Evolutionary conservation across 192 early-diverging fungal species (phyloP).

Genomic region (Pilobolus umbonatus): DNA sequence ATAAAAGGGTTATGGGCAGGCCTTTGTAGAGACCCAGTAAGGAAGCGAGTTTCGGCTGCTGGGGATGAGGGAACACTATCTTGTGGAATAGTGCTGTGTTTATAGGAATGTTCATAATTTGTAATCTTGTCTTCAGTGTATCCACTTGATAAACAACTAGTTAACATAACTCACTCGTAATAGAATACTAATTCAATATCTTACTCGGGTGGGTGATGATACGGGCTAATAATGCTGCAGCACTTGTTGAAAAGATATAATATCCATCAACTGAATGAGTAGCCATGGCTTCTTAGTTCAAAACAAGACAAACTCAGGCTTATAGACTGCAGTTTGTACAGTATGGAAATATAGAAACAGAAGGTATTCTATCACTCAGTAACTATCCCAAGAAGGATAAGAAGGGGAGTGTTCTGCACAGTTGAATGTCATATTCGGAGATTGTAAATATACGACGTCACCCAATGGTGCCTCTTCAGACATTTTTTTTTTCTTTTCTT

Average conservation of each 20-base stretch:
- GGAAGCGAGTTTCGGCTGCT: slow-evolving; percentile 25
- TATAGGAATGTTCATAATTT: slow-evolving; percentile 35
- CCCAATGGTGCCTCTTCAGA: too few relatives aligned
- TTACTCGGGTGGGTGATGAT: slow-evolving; percentile 61
- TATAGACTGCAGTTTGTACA: too few relatives aligned
- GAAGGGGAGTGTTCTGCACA: too few relatives aligned
- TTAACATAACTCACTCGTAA: neutral
- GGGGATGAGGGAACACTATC: slow-evolving; percentile 9
- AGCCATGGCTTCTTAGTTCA: too few relatives aligned
- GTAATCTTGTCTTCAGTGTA: slow-evolving; percentile 69
- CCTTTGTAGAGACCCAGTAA: slow-evolving; percentile 72
- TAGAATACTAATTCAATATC: neutral
- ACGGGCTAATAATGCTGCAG: slow-evolving; percentile 57
- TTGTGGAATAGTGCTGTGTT: slow-evolving; percentile 22
- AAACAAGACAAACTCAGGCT: too few relatives aligned
- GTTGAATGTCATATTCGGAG: too few relatives aligned
- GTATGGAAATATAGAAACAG: too few relatives aligned
- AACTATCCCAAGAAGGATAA: too few relatives aligned
- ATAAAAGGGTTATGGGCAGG: slow-evolving; percentile 57
- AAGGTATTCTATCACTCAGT: too few relatives aligned
- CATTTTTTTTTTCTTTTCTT: neutral
- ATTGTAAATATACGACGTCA: too few relatives aligned
- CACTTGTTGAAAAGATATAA: slow-evolving; percentile 43
- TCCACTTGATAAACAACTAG: slow-evolving; percentile 43
- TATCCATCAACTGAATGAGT: slow-evolving; percentile 8